Percentiles rank a stretch among this genome's conserved stretches.
phyloP scores from a whole-genome alignment of 768 basidiomycete genomes.

The Phlegmacium glaucopus region DNA sequence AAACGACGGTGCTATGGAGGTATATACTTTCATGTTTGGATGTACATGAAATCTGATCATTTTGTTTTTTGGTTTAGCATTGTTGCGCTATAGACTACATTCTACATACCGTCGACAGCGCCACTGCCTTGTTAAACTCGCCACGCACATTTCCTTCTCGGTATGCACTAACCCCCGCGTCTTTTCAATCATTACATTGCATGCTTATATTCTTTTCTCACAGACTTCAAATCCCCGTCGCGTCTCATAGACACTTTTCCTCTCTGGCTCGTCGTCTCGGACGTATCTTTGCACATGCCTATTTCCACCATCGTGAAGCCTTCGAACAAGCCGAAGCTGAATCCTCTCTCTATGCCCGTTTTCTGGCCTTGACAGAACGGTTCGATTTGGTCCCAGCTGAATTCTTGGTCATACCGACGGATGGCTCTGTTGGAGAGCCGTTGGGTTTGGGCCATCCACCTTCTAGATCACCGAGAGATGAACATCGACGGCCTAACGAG shows the following conservation, averaged over 20 bases:
- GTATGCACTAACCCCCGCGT: constrained; percentile 33
- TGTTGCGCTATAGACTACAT: constrained; percentile 99
- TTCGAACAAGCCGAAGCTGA: constrained; percentile 92
- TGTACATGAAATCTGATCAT: background rate
- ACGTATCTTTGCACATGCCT: constrained; percentile 94
- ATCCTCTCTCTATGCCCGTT: constrained; percentile 85
- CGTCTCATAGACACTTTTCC: constrained; percentile 85
- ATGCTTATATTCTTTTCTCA: background rate
- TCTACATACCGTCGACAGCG: constrained; percentile 88
- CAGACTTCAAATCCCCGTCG: constrained; percentile 77
- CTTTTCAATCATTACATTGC: background rate
- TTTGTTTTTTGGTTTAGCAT: constrained; percentile 49
- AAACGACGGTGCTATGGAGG: constrained; percentile 84
- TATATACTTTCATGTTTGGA: no score
- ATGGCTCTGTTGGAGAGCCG: no score
- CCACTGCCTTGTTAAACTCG: constrained; percentile 88
- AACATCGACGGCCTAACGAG: constrained; percentile 3
- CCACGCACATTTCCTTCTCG: constrained; percentile 90
- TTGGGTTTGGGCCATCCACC: constrained; percentile 3
- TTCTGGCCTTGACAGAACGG: constrained; percentile 75
- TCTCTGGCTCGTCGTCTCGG: constrained; percentile 89
- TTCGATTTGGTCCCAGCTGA: constrained; percentile 82
- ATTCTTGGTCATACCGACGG: constrained; percentile 73
- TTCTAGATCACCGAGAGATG: constrained; percentile 22
- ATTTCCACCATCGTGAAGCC: constrained; percentile 89